Conservation (phyloP, 2,329 filamentous ascomycete species). For the Nemania abortiva region DNA sequence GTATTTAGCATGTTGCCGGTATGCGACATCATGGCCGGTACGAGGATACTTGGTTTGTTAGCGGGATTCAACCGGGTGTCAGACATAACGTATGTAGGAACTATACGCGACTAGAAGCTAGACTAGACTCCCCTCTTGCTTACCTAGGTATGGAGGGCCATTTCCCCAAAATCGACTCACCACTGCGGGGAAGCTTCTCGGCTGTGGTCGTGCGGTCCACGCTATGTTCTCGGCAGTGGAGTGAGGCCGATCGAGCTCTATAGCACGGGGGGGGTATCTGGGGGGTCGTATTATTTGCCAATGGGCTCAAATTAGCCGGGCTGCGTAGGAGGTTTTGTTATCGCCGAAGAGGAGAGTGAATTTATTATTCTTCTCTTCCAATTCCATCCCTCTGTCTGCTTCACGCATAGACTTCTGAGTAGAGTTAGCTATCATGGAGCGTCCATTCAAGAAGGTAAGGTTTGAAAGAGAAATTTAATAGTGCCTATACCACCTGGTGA, state of each 20-base stretch:
- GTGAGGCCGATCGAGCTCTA: conserved; percentile 3
- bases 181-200: conserved; percentile 39
- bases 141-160: conserved; percentile 18
- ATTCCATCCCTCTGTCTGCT: conserved; percentile 1
- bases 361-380: conserved; percentile 14
- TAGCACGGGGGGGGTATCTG: conserved; percentile 3
- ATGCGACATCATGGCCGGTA: background rate
- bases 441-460: conserved; percentile 48
- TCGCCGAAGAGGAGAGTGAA: conserved; percentile 17
- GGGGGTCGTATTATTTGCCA: background rate
- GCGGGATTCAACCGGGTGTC: conserved; percentile 20
- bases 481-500: background rate
- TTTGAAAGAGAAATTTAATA: background rate
- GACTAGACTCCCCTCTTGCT: conserved; percentile 17
- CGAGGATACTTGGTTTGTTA: background rate
- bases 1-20: background rate
- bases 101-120: background rate
- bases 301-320: conserved; percentile 32
- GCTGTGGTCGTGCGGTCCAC: conserved; percentile 27
- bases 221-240: conserved; percentile 31
- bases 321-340: conserved; percentile 18
- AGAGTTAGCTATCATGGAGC: conserved; percentile 41
- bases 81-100: background rate
- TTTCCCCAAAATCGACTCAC: conserved; percentile 16
- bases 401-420: background rate